Conservation (phyloP, 768 basidiomycete genomes). For the Xerocomus brunneocitrinus region DNA sequence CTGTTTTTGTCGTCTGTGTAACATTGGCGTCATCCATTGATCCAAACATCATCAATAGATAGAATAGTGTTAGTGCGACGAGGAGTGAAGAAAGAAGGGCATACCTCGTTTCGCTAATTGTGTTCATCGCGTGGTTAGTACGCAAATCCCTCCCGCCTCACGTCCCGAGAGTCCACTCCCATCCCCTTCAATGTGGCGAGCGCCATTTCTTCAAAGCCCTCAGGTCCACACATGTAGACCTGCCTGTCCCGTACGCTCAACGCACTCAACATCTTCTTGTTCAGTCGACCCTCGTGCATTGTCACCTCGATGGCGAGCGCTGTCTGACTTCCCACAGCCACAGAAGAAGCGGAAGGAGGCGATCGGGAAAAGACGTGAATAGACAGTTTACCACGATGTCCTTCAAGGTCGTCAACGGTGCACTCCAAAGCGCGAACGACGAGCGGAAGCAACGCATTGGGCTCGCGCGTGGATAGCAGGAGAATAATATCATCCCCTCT, state of each 20-base stretch:
- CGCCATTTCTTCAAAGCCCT: constrained; percentile 39
- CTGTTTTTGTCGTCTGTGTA: too few relatives aligned
- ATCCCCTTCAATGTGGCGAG: constrained; percentile 31
- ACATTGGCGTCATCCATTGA: too few relatives aligned
- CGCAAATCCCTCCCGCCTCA: constrained; percentile 41
- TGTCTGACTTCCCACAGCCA: constrained; percentile 9
- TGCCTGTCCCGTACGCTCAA: constrained; percentile 22
- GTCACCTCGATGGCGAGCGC: constrained; percentile 11
- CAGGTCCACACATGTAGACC: constrained; percentile 51
- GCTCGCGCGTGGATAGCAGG: constrained; percentile 51
- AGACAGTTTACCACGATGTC: constrained; percentile 14
- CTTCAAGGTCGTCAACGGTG: neutral
- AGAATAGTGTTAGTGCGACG: too few relatives aligned
- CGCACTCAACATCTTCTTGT: constrained; percentile 1
- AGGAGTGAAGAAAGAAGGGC: too few relatives aligned
- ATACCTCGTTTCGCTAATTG: too few relatives aligned
- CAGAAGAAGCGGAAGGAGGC: neutral
- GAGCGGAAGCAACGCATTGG: constrained; percentile 45
- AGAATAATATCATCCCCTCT: constrained; percentile 38
- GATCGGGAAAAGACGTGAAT: constrained; percentile 39
- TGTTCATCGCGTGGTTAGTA: constrained; percentile 28
- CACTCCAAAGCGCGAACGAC: constrained; percentile 6
- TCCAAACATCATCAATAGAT: too few relatives aligned
- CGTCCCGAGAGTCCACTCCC: constrained; percentile 31
- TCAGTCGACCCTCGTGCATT: constrained; percentile 20